phyloP scores from a whole-genome alignment of 441 rosid species.

The Populus tomentosa region DNA sequence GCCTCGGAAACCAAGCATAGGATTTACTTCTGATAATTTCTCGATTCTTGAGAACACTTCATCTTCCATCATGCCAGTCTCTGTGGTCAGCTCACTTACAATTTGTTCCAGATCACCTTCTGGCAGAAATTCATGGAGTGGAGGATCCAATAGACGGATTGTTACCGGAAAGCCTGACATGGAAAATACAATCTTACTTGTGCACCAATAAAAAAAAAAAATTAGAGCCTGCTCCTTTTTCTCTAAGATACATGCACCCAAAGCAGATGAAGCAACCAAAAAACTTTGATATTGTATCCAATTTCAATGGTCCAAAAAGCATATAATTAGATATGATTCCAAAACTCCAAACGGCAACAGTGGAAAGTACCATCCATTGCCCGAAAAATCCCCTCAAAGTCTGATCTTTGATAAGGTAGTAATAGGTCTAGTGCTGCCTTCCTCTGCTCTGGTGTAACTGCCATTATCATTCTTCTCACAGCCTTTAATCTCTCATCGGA shows the following conservation, averaged over 20 bases:
- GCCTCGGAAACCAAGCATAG: conserved; percentile 98
- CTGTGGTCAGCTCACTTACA: conserved; percentile 60
- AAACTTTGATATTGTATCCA: not conserved
- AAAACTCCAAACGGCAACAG: not conserved
- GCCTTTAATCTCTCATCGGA: conserved; percentile 83
- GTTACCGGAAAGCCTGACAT: conserved; percentile 83
- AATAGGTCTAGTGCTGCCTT: conserved; percentile 68
- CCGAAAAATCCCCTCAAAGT: conserved; percentile 90
- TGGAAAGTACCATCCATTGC: conserved; percentile 80
- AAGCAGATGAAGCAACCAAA: not conserved
- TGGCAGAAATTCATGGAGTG: conserved; percentile 95
- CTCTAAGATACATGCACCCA: not conserved
- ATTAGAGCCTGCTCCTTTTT: not conserved
- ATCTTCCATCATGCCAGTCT: conserved; percentile 70
- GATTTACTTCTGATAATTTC: conserved; percentile 94
- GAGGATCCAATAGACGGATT: conserved; percentile 89
- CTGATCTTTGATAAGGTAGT: conserved; percentile 90
- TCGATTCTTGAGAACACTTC: conserved; percentile 78
- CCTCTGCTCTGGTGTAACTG: conserved; percentile 80
- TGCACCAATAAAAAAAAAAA: not conserved
- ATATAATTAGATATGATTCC: not conserved
- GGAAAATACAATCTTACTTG: not conserved
- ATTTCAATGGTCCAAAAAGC: not conserved
- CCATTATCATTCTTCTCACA: conserved; percentile 98
- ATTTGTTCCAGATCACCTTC: conserved; percentile 86